phyloP scores from a whole-genome alignment of 495 filamentous ascomycete species.

The Pseudoneurospora amorphoporcata region DNA sequence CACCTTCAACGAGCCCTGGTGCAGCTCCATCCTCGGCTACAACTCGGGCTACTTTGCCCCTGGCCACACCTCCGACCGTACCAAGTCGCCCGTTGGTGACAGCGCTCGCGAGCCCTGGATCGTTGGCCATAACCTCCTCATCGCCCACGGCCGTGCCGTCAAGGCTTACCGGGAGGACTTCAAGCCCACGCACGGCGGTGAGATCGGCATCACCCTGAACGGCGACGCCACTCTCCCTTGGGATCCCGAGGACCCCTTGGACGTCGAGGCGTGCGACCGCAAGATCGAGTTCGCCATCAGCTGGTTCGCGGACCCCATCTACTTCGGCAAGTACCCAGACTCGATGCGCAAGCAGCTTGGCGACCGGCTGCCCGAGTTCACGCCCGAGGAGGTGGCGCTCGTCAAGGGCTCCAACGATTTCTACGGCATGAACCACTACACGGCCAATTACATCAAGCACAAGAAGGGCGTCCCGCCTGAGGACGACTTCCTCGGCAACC shows the following conservation, averaged over 20 bases:
- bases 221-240: constrained; percentile 50
- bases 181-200: constrained; percentile 46
- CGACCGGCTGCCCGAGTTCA: constrained; percentile 55
- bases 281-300: constrained; percentile 56
- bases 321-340: constrained; percentile 65
- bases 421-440: constrained; percentile 82
- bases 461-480: constrained; percentile 45
- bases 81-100: constrained; percentile 44
- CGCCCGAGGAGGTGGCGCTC: constrained; percentile 52
- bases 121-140: constrained; percentile 50
- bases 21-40: constrained; percentile 50
- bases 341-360: constrained; percentile 68
- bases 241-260: constrained; percentile 44
- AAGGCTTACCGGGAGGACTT: constrained; percentile 61
- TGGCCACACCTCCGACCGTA: constrained; percentile 47
- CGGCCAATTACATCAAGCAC: constrained; percentile 71
- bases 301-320: constrained; percentile 69
- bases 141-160: constrained; percentile 50
- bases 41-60: constrained; percentile 51
- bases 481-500: constrained; percentile 60
- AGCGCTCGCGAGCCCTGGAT: constrained; percentile 49
- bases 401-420: constrained; percentile 71
- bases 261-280: constrained; percentile 50
- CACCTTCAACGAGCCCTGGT: constrained; percentile 59
- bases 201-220: constrained; percentile 55